phyloP scores from a whole-genome alignment of 2,329 filamentous ascomycete species.

The Ambrosiella xylebori region DNA sequence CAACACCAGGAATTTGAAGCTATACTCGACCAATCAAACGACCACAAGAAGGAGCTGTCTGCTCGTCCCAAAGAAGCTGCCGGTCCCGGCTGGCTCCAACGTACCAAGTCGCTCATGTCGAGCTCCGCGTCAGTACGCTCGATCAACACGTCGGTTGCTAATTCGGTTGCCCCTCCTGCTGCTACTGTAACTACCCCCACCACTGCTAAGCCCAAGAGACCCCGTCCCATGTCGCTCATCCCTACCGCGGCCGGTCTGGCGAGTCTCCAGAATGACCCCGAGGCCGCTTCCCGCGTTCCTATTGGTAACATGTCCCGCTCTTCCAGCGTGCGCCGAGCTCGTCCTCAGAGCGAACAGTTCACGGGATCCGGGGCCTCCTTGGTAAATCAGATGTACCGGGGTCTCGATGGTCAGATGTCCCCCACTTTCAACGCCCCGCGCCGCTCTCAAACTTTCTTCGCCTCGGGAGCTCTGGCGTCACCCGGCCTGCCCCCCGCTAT shows the following conservation, averaged over 20 bases:
- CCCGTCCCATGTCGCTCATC: slow-evolving; percentile 41
- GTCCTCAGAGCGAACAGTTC: slow-evolving; percentile 48
- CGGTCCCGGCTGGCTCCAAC: slow-evolving; percentile 36
- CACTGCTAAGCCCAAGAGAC: slow-evolving; percentile 25
- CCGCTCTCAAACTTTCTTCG: slow-evolving; percentile 48
- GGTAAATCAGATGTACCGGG: slow-evolving; percentile 81
- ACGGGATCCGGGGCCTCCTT: slow-evolving; percentile 39
- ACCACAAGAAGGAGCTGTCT: slow-evolving; percentile 57
- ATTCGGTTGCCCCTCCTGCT: slow-evolving; percentile 7
- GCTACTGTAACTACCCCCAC: slow-evolving; percentile 13
- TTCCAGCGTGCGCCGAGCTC: slow-evolving; percentile 34
- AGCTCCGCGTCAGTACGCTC: slow-evolving; percentile 25
- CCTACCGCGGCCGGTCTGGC: slow-evolving; percentile 20
- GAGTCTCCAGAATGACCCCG: slow-evolving; percentile 44
- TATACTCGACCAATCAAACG: slow-evolving; percentile 67
- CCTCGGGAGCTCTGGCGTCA: slow-evolving; percentile 26
- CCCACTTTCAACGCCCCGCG: slow-evolving; percentile 40
- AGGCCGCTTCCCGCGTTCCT: slow-evolving; percentile 61
- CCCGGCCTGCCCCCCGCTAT: slow-evolving; percentile 19
- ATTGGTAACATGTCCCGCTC: slow-evolving; percentile 40
- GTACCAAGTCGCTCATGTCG: slow-evolving; percentile 32
- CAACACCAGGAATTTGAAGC: slow-evolving; percentile 91
- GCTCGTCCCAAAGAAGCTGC: slow-evolving; percentile 35
- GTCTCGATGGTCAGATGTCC: slow-evolving; percentile 46
- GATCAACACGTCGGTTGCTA: slow-evolving; percentile 22